Conservation (phyloP, 202 grass and related monocot species). For the Setaria italica region DNA sequence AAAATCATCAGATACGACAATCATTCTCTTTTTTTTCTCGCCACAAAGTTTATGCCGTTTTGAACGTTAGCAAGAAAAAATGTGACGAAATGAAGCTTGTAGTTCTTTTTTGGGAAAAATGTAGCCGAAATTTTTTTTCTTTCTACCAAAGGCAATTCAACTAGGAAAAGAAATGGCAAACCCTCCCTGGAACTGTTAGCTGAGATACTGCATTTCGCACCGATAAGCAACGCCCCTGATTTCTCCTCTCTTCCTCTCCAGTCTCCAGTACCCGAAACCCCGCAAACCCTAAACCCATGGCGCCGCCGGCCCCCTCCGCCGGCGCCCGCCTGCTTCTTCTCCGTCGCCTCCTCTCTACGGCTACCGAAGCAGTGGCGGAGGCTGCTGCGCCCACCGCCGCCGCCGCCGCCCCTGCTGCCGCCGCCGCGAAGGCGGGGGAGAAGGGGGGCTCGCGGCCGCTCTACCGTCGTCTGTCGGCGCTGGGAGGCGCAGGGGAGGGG, state of each 20-base stretch:
- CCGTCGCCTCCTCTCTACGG: slow-evolving; percentile 34
- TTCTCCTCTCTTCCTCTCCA: not conserved
- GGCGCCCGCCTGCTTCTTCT: slow-evolving; percentile 15
- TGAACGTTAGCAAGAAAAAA: no score
- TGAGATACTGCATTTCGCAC: not conserved
- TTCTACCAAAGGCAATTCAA: no score
- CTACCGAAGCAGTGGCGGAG: not conserved
- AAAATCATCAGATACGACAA: no score
- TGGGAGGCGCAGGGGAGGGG: slow-evolving; percentile 46
- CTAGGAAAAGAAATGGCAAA: no score
- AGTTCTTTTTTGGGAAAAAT: no score
- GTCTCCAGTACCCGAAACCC: not conserved
- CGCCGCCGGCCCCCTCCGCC: slow-evolving; percentile 5
- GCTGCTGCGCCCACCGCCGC: not conserved
- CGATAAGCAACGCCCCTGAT: not conserved
- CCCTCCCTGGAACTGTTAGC: no score
- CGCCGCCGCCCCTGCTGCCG: no score
- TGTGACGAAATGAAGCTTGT: no score
- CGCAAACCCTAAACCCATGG: slow-evolving; percentile 37
- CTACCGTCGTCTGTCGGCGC: slow-evolving; percentile 58
- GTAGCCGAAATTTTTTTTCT: no score
- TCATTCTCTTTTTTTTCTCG: no score
- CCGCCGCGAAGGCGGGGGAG: not conserved
- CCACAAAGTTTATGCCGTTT: no score
- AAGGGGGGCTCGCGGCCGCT: slow-evolving; percentile 41